Conservation (phyloP, 176 grass and related monocot species). For the Musa schizocarpa region DNA sequence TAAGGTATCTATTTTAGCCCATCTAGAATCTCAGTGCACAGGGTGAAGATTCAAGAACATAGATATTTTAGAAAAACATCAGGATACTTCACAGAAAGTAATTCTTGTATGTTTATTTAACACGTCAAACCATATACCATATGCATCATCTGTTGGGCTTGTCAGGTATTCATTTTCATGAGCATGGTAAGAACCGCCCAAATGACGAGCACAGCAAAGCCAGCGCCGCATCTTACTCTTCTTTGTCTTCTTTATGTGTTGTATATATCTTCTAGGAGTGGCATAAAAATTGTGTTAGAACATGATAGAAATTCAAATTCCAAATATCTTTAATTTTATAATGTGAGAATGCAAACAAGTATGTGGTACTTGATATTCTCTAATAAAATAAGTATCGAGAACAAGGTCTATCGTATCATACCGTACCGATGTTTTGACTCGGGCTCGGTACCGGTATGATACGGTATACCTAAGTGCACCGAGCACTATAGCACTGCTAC, state of each 20-base stretch:
- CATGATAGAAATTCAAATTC: not conserved
- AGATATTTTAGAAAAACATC: not conserved
- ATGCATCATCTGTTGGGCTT: conserved; percentile 24
- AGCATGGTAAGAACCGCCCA: conserved; percentile 34
- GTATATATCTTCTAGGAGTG: conserved; percentile 22
- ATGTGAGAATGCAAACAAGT: not conserved
- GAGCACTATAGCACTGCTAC: no score
- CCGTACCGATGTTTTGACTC: no score
- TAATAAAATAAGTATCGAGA: no score
- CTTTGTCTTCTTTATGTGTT: conserved; percentile 11
- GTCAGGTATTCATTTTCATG: conserved; percentile 39
- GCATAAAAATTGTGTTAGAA: not conserved
- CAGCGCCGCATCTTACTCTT: conserved; percentile 48
- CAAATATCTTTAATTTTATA: not conserved
- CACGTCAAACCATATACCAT: conserved; percentile 27
- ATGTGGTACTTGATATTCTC: no score
- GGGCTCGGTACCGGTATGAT: no score
- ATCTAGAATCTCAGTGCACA: no score
- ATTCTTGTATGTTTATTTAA: conserved; percentile 7
- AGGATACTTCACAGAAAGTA: conserved; percentile 7
- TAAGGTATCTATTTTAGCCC: no score
- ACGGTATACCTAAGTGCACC: no score
- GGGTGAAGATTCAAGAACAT: no score
- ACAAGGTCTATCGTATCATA: no score
- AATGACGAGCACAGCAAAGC: conserved; percentile 56